Evolutionary conservation across 495 filamentous ascomycete species (phyloP), one percentile per base, ranked within the genome.

Genomic region (Neurospora sp.): DNA sequence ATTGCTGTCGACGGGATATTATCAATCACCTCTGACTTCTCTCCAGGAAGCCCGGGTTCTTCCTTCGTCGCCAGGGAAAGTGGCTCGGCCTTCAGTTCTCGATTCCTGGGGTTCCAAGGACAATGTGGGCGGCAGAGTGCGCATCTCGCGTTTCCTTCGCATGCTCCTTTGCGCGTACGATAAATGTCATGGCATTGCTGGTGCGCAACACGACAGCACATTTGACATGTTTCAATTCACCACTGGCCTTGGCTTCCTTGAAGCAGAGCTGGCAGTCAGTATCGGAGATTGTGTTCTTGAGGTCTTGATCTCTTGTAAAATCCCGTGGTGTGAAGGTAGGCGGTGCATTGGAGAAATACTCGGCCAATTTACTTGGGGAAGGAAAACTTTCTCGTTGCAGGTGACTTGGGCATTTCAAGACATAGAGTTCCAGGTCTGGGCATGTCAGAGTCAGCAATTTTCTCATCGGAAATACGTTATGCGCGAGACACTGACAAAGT

Each of bases 291-390:
- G 9, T 11, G 20, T 20, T 9, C 18, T 53, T 22, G n/a, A 22
- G 1, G 9, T 22, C 18, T 22, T 53, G 46, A 20, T 1, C 46
- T 53, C 2, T 10, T 5, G 4, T 9, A 8, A 22, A 1, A 0
- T 8, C 0, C 46, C 4, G 9, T 5, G 46, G 46, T 7, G 4
- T 20, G 46, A 53, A 53, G 4, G 46, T 20, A 12, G n/a, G 46
- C 46, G 46, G 46, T 2, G 20, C 46, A 10, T 53, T 53, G 9
- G n/a, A n/a, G 0, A 53, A 53, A 53, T 48, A 48, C 9, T 11
- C 44, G n/a, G 3, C 0, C 7, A 4, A 10, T 4, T 48, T 8
- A 20, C 1, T 0, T 20, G 0, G 8, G 6, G 4, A 0, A 10
- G 4, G 3, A 8, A 3, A 22, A 1, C 0, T 0, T 48, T n/a